These are phyloP conservation scores for Populus alba DNA, from an alignment of 345 rosid species.

Conservation along the genomic window DNA sequence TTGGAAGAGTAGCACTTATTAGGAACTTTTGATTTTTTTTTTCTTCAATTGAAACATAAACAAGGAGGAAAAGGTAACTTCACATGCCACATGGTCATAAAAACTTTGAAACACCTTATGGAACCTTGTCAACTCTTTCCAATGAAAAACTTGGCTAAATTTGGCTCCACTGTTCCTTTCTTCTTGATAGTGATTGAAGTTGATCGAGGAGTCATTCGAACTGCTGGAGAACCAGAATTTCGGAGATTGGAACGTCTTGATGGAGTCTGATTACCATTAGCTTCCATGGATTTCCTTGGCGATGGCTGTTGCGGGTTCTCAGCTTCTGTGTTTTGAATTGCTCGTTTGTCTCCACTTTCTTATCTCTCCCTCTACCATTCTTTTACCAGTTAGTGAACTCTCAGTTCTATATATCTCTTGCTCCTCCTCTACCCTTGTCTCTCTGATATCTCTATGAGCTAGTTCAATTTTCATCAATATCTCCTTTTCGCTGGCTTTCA, in stretches of 20 bases:
- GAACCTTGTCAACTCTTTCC: constrained; percentile 29
- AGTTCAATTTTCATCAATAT: constrained; percentile 56
- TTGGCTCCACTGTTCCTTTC: constrained; percentile 57
- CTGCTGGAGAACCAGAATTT: constrained; percentile 50
- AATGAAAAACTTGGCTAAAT: constrained; percentile 50
- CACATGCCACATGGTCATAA: background rate
- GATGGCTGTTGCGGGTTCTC: constrained; percentile 19
- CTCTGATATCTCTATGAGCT: constrained; percentile 42
- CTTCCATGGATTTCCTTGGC: constrained; percentile 36
- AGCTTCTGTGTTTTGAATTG: constrained; percentile 23
- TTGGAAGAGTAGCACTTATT: background rate
- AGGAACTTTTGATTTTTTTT: background rate
- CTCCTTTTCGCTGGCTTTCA: constrained; percentile 72
- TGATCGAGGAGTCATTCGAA: constrained; percentile 32
- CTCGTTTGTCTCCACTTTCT: constrained; percentile 31
- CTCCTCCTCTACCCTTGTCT: constrained; percentile 55
- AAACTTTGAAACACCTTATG: background rate
- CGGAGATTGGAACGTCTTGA: constrained; percentile 34
- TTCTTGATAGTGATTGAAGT: constrained; percentile 47
- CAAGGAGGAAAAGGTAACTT: background rate
- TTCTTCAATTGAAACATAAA: background rate
- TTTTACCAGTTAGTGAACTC: constrained; percentile 54
- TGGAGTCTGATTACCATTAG: constrained; percentile 37
- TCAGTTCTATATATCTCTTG: constrained; percentile 36
- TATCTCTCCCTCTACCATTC: constrained; percentile 47